These are phyloP conservation scores for Colletotrichum simmondsii DNA, from an alignment of 2,329 filamentous ascomycete species.

Conservation along the genomic window DNA sequence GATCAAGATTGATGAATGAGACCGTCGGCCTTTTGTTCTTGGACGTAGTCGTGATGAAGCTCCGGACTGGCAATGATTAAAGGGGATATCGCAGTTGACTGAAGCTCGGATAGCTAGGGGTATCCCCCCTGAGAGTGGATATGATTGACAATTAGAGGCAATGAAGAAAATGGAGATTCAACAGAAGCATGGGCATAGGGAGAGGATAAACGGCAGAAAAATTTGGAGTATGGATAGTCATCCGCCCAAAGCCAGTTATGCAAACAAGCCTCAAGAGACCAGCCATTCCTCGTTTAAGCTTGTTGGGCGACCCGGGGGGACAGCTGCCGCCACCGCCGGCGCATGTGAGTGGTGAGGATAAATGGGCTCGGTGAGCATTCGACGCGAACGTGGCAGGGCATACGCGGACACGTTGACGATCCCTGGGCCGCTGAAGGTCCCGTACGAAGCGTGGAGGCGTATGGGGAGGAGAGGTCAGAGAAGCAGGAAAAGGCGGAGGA, in stretches of 20 bases:
- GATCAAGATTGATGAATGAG: not conserved
- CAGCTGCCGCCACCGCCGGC: not conserved
- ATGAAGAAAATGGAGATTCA: not conserved
- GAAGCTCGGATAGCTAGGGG: not conserved
- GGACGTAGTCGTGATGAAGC: not conserved
- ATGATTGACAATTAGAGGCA: slow-evolving; percentile 8
- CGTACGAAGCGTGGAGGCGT: not conserved
- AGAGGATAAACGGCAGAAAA: not conserved
- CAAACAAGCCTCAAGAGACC: not conserved
- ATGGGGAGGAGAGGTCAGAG: not conserved
- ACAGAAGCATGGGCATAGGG: not conserved
- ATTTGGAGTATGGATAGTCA: not conserved
- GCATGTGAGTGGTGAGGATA: not conserved
- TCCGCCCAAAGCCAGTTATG: not conserved
- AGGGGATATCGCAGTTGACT: not conserved
- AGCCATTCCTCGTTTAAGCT: slow-evolving; percentile 23
- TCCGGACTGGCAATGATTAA: not conserved
- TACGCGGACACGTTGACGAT: slow-evolving; percentile 22
- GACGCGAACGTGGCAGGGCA: slow-evolving; percentile 5
- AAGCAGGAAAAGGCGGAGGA: slow-evolving; percentile 2
- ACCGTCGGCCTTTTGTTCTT: not conserved
- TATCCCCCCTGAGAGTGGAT: slow-evolving; percentile 14
- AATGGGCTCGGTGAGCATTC: not conserved
- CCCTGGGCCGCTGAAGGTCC: not conserved
- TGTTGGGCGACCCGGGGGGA: not conserved